Base-by-base conservation (phyloP, 495 filamentous ascomycete species). In the Corynascus novoguineensis region DNA sequence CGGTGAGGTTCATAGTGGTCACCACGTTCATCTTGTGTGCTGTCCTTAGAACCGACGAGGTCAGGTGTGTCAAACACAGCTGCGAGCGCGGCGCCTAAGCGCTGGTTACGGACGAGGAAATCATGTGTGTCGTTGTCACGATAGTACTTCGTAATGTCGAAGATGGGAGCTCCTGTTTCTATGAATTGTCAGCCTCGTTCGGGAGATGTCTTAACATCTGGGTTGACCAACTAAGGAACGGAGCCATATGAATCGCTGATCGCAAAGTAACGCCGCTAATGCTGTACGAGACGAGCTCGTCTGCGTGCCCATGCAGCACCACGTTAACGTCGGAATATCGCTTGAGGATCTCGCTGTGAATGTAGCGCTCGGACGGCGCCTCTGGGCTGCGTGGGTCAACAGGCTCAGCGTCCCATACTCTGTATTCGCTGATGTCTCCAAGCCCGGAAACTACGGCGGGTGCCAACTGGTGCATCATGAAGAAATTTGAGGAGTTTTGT, bases 331-430 rank as follows among this genome's bases (percentile, higher is more conserved):
- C 50, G 1, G 68, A 54, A 52, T 70, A 79, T n/a, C 63, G 60
- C 54, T 74, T 75, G 50, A 72, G 75, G 9, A 80, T 72, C 62
- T 79, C 78, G 58, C 73, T 72, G 63, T 82, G 79, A 44, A 82
- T 81, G 66, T 59, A 77, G 1, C 78, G 70, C 61, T 81, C 78
- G 10, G 59, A 78, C 37, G 71, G 70, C 29, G 61, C 61, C 2
- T 12, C 19, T 0, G 66, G 60, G 2, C 68, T 62, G 22, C 53
- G 47, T 0, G 71, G 63, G 28, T 71, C 50, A 21, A 76, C 68
- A 5, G 75, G 73, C 44, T 65, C 62, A 25, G 69, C 73, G 38
- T 75, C 71, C 1, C 49, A 44, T 25, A 81, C 60, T 19, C 55
- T 31, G 59, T 78, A 81, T 32, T 75, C 67, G 32, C 79, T 65